Evolutionary conservation across 805 yeast species (phyloP).

Genomic region (Saccharomyces kudriavzevii): DNA sequence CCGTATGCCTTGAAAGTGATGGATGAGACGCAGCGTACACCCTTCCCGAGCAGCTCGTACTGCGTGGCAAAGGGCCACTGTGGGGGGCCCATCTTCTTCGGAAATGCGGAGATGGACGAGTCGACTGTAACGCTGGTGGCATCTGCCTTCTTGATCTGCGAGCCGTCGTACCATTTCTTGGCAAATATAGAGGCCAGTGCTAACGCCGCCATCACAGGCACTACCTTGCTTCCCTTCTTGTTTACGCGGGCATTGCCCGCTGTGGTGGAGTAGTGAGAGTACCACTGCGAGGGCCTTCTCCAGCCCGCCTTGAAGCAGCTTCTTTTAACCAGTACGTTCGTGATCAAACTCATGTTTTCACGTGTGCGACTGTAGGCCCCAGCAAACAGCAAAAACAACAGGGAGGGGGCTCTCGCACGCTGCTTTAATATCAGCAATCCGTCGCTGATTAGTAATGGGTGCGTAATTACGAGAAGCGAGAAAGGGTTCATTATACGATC

Average conservation of each 20-base stretch:
- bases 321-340: not conserved
- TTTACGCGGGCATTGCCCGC: not conserved
- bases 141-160: not conserved
- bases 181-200: not conserved
- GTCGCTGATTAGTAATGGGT: not conserved
- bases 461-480: not conserved
- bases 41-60: slow-evolving; percentile 64
- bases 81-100: slow-evolving; percentile 25
- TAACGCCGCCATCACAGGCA: not conserved
- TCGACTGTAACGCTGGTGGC: slow-evolving; percentile 31
- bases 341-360: not conserved
- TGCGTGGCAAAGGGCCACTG: slow-evolving; percentile 26
- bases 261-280: not conserved
- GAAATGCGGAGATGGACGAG: slow-evolving; percentile 42
- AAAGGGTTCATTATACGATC: not conserved
- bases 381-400: not conserved
- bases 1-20: slow-evolving; percentile 78
- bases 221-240: not conserved
- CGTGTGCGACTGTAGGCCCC: not conserved
- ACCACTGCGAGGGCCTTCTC: not conserved
- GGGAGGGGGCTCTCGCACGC: not conserved
- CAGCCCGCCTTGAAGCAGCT: not conserved
- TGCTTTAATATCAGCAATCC: not conserved
- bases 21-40: slow-evolving; percentile 78
- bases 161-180: not conserved